These are phyloP conservation scores for Metarhizium rileyi DNA, from an alignment of 2,329 filamentous ascomycete species.

Conservation along the genomic window DNA sequence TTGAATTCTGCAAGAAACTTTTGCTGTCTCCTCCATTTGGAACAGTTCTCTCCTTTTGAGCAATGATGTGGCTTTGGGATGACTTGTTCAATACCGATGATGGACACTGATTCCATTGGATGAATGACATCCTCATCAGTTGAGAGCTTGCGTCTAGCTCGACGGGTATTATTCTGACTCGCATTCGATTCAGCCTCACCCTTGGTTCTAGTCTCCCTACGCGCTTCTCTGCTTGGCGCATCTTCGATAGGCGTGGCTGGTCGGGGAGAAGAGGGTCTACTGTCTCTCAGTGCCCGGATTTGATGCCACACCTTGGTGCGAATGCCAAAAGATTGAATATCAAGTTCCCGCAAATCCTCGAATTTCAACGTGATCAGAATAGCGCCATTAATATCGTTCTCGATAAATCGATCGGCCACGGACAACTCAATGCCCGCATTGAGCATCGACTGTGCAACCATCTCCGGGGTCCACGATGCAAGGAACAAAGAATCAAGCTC, in stretches of 20 bases:
- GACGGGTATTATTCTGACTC: slow-evolving; percentile 31
- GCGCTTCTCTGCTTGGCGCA: slow-evolving; percentile 40
- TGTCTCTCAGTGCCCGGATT: slow-evolving; percentile 58
- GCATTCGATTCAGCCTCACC: slow-evolving; percentile 25
- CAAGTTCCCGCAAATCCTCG: slow-evolving; percentile 74
- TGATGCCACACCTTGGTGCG: slow-evolving; percentile 72
- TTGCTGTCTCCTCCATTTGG: slow-evolving; percentile 74
- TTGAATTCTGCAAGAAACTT: slow-evolving; percentile 65
- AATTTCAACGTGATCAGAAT: slow-evolving; percentile 88
- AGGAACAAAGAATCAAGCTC: slow-evolving; percentile 52
- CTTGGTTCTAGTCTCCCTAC: slow-evolving; percentile 33
- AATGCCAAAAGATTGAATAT: slow-evolving; percentile 73
- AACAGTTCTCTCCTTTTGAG: slow-evolving; percentile 76
- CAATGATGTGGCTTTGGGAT: slow-evolving; percentile 78
- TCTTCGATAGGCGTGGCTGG: slow-evolving; percentile 54
- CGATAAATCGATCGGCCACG: slow-evolving; percentile 74
- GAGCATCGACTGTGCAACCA: slow-evolving; percentile 81
- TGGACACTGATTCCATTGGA: slow-evolving; percentile 76
- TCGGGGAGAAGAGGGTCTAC: slow-evolving; percentile 38
- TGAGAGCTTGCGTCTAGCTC: slow-evolving; percentile 28
- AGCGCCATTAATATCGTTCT: slow-evolving; percentile 84
- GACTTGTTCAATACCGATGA: slow-evolving; percentile 84
- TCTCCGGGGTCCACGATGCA: slow-evolving; percentile 59
- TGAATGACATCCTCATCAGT: slow-evolving; percentile 58
- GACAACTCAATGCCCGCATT: slow-evolving; percentile 68